Conservation (phyloP, 2,329 filamentous ascomycete genomes). For the Hansfordia pulvinata region DNA sequence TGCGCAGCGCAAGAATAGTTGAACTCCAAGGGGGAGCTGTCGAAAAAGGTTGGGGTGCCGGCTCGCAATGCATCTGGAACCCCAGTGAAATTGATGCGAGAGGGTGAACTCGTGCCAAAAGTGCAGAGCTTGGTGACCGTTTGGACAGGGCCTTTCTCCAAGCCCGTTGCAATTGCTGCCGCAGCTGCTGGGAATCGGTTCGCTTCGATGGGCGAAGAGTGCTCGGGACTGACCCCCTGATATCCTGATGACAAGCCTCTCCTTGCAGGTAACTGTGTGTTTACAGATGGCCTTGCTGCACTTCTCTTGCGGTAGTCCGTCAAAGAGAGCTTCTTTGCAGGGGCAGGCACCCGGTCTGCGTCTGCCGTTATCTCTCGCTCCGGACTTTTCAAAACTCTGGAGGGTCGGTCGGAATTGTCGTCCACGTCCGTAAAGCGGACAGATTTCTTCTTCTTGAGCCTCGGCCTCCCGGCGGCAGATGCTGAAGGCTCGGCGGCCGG, state of each 20-base stretch:
- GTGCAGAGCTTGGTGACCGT: neutral
- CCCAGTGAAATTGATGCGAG: neutral
- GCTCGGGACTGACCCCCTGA: too few species aligned
- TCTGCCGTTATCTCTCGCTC: slow-evolving; percentile 13
- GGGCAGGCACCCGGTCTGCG: slow-evolving; percentile 3
- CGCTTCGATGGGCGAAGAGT: too few species aligned
- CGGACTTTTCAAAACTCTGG: slow-evolving; percentile 5
- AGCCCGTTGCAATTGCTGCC: too few species aligned
- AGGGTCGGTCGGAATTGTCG: slow-evolving; percentile 3
- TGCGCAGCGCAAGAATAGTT: neutral
- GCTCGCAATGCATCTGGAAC: neutral
- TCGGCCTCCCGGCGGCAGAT: too few species aligned
- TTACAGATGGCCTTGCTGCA: too few species aligned
- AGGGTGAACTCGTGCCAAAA: neutral
- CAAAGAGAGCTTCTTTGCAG: neutral
- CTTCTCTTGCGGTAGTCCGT: neutral
- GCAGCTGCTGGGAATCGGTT: too few species aligned
- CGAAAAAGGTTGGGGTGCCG: neutral
- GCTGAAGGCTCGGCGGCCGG: slow-evolving; percentile 4
- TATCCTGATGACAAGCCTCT: too few species aligned
- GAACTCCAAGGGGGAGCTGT: neutral
- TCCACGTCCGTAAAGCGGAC: slow-evolving; percentile 20
- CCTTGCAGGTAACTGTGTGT: too few species aligned
- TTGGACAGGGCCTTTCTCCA: neutral
- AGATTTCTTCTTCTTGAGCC: slow-evolving; percentile 22